phyloP scores from a whole-genome alignment of 441 rosid species.

The Biscutella auriculata region DNA sequence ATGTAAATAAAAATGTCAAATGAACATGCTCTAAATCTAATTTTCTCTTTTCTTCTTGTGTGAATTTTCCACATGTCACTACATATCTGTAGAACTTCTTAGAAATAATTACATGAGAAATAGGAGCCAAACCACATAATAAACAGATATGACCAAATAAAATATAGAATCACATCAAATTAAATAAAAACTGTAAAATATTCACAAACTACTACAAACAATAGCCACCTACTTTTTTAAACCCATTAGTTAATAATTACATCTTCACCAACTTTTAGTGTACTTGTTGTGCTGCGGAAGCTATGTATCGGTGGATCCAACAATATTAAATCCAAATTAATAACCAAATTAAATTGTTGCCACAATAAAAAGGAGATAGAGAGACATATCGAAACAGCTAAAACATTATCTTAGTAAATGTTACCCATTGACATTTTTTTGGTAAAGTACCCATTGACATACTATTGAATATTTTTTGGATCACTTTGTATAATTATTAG shows the following conservation, averaged over 20 bases:
- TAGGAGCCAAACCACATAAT: no score
- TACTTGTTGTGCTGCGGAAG: slow-evolving; percentile 24
- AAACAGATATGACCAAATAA: background rate
- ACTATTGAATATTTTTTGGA: slow-evolving; percentile 4
- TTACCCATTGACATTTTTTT: no score
- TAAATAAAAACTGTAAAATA: no score
- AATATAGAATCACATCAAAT: background rate
- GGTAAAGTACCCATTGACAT: no score
- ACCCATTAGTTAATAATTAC: background rate
- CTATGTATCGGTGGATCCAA: slow-evolving; percentile 17
- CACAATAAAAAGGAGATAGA: background rate
- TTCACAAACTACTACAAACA: background rate
- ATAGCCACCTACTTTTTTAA: background rate
- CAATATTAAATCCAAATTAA: background rate
- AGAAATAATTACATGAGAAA: no score
- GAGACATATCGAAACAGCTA: background rate
- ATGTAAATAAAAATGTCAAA: no score
- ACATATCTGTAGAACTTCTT: background rate
- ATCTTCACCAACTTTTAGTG: slow-evolving; percentile 12
- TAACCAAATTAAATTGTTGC: slow-evolving; percentile 1
- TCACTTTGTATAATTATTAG: background rate
- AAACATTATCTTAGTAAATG: no score
- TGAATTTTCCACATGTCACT: no score
- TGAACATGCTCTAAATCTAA: no score
- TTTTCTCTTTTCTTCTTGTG: no score